Evolutionary conservation across 352 stramenopile species (phyloP), one percentile per base, ranked within the genome.

Genomic region (Phytophthora tubulina): DNA sequence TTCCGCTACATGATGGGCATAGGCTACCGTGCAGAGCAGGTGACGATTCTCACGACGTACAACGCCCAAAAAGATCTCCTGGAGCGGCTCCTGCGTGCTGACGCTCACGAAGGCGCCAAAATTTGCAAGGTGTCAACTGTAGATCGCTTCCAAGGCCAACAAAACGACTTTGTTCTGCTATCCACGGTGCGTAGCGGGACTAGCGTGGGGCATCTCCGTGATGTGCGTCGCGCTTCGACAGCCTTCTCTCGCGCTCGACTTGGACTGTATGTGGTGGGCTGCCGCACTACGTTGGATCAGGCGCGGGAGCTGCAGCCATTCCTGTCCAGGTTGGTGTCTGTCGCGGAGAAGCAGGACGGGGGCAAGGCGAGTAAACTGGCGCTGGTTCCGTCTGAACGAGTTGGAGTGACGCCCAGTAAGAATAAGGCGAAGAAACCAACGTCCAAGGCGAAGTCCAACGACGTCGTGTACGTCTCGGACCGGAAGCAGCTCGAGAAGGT

Each of bases 11-110:
- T 98, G 90, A 78, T 92, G 7, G 73, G 97, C 2, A 86, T 99
- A 38, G 97, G 97, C 53, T 98, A 99, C 63, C 77, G 83, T 15
- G 77, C 92, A 10, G 78, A 96, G 17, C 92, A 90, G 35, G 98
- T 99, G 61, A 89, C 93, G 2, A 97, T 99, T 46, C 75, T 99
- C 4, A 98, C 97, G 4, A 96, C 97, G 1, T 99, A 99, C 80
- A 97, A 97, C 70, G 97, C 95, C 14, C 97, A 99, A 66, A 97
- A 97, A 66, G 83, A 94, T 17, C 83, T 99, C 30, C 82, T 99
- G 38, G 50, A 84, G 35, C 93, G 98, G 41, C 85, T 99, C 48
- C 57, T 99, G 27, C 50, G 67, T 38, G 42, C 68, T 13, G 58
- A 78, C 17, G 44, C 51, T 3, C 67, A 65, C 48, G 39, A 72